A percentile compares a stretch with the other conserved stretches of the same genome.
phyloP scores from a whole-genome alignment of 345 rosid genomes.

The Aethionema arabicum region DNA sequence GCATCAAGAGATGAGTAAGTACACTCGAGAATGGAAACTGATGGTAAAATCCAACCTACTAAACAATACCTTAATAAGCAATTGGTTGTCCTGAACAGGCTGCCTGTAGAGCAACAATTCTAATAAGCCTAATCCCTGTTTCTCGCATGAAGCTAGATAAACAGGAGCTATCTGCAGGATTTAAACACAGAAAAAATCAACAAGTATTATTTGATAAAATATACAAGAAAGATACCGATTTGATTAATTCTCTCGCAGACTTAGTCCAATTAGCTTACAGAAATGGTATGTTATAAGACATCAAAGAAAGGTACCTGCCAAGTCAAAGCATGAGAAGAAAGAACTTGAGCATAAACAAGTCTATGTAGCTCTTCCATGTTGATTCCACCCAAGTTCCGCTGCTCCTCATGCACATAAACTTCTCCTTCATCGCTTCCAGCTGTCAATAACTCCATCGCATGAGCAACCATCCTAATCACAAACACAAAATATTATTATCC shows the following conservation, averaged over 20 bases:
- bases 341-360: conserved; percentile 91
- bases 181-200: conserved; percentile 3
- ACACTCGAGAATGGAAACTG: background rate
- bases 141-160: conserved; percentile 79
- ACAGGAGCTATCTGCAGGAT: conserved; percentile 81
- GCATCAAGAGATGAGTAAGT: conserved; percentile 34
- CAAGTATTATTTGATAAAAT: background rate
- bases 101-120: conserved; percentile 75
- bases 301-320: conserved; percentile 71
- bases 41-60: conserved; percentile 12
- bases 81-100: conserved; percentile 60
- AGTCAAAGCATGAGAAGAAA: conserved; percentile 83
- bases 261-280: conserved; percentile 7
- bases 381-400: conserved; percentile 64
- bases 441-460: conserved; percentile 80
- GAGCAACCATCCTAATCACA: conserved; percentile 83
- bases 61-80: conserved; percentile 68
- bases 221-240: background rate
- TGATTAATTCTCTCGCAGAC: no score
- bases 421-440: conserved; percentile 81
- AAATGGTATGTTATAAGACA: background rate
- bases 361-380: conserved; percentile 88
- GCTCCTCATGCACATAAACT: conserved; percentile 73
- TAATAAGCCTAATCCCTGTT: conserved; percentile 81
- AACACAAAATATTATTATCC: conserved; percentile 20